These are phyloP conservation scores for Xerocomellus dryophilus DNA, from an alignment of 768 basidiomycete genomes.

Conservation along the genomic window DNA sequence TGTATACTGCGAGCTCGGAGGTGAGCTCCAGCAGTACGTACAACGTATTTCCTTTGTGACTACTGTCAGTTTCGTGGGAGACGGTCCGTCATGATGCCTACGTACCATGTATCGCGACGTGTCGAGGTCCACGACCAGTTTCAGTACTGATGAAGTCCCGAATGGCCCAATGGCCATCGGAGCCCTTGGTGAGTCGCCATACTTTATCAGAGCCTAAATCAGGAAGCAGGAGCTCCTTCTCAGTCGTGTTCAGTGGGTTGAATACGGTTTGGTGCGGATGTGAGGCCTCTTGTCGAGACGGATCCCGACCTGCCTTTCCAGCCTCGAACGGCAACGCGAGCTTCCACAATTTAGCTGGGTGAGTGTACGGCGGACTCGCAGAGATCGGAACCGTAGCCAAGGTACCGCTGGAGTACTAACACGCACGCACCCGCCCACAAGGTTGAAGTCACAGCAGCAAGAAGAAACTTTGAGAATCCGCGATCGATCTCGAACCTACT, in stretches of 20 bases:
- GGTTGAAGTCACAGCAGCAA: too few species aligned
- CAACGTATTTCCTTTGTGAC: slow-evolving; percentile 49
- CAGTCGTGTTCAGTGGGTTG: slow-evolving; percentile 40
- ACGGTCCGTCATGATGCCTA: background rate
- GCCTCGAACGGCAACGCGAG: slow-evolving; percentile 39
- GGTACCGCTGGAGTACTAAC: slow-evolving; percentile 67
- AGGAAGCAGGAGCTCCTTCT: slow-evolving; percentile 62
- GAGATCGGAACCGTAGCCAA: slow-evolving; percentile 57
- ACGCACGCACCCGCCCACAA: background rate
- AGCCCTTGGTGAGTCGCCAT: slow-evolving; percentile 47
- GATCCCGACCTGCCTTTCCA: slow-evolving; percentile 57
- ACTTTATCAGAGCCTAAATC: slow-evolving; percentile 76
- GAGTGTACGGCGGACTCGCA: slow-evolving; percentile 44
- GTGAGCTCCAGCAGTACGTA: slow-evolving; percentile 70
- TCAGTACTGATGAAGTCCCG: slow-evolving; percentile 47
- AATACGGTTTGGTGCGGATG: slow-evolving; percentile 74
- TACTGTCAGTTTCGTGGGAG: background rate
- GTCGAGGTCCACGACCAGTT: slow-evolving; percentile 68
- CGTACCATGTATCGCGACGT: slow-evolving; percentile 62
- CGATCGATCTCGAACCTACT: background rate
- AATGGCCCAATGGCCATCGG: slow-evolving; percentile 47
- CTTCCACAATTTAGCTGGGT: slow-evolving; percentile 31
- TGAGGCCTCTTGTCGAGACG: slow-evolving; percentile 61
- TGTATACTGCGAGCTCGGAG: slow-evolving; percentile 55
- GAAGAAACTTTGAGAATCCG: background rate